Conservation (phyloP, 768 basidiomycete species). For the Tylopilus subfusipes region DNA sequence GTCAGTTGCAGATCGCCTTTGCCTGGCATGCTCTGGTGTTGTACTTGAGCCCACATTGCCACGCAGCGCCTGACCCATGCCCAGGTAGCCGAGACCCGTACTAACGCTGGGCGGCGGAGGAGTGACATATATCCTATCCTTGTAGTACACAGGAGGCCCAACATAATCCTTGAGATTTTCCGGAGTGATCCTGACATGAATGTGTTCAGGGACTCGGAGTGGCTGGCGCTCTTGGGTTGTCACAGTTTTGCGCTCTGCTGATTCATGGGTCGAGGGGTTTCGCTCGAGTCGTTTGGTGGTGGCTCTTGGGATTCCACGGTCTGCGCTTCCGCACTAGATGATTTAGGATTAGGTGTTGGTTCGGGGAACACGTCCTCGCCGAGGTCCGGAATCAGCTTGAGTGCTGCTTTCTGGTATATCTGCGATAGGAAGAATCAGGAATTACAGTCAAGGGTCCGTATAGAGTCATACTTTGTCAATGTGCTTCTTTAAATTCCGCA, state of each 20-base stretch:
- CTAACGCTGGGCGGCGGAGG: conserved; percentile 87
- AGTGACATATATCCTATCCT: conserved; percentile 82
- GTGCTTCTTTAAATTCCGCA: conserved; percentile 95
- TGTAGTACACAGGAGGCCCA: conserved; percentile 92
- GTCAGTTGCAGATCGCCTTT: conserved; percentile 90
- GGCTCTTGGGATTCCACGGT: conserved; percentile 55
- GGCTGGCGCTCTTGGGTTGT: conserved; percentile 82
- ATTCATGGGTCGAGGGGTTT: conserved; percentile 18
- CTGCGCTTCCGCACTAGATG: conserved; percentile 20
- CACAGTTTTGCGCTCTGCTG: conserved; percentile 45
- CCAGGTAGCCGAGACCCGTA: conserved; percentile 92
- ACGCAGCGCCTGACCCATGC: conserved; percentile 86
- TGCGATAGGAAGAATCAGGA: conserved; percentile 38
- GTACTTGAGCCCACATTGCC: background rate
- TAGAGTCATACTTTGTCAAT: conserved; percentile 83
- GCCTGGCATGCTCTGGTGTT: conserved; percentile 84
- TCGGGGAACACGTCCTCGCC: conserved; percentile 86
- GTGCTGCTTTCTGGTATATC: conserved; percentile 96
- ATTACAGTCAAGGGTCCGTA: background rate
- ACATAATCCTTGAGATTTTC: conserved; percentile 96
- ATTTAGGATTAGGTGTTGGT: conserved; percentile 36
- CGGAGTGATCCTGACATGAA: conserved; percentile 77
- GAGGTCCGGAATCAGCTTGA: conserved; percentile 86
- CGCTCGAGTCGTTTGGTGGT: conserved; percentile 35
- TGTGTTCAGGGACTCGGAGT: conserved; percentile 70